Base-by-base conservation (phyloP, 192 early-diverging fungal genomes). In the Backusella sp. region DNA sequence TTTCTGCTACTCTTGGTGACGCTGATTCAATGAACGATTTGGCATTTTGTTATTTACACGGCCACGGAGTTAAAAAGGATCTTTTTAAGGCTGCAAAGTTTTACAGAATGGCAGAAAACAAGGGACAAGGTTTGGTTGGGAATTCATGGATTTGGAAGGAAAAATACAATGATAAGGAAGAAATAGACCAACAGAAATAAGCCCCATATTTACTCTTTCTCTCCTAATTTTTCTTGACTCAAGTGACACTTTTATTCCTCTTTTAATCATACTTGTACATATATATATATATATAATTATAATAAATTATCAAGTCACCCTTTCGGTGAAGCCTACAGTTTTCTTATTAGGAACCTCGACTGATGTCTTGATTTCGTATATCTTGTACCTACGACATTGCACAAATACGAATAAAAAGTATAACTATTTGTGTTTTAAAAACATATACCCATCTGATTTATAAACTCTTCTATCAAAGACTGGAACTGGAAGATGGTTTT, bases 141-240 rank as follows among this genome's bases (percentile, higher is more conserved):
- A 94, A 92, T 52, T 92, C 91, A 49, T 94, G 93, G 93, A 94
- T 94, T 35, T 94, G 88, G 77, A 94, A 94, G 75, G 86, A 89
- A 39, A 94, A 94, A 72, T 94, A 92, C 73, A 88, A 92, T 75
- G 79, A 71, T 7, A 42, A 35, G n/a, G 66, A 44, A 44, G 42
- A 44, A 44, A 67, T n/a, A 23, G 35, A 32, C 37, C 7, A 17
- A 36, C 7, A 68, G 12, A 9, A 68, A 67, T 67, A 67, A 11
- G 37, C 1, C 2, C 2, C 9, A 39, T 11, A 3, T 39, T 11
- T 11, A 39, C 37, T 8, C 37, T 12, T 39, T 39, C 11, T 39
- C 37, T 39, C 9, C 11, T 11, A 39, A 32, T 32, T 32, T 32
- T 32, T 32, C 32, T 32, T 2, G 32, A 32, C 32, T 32, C 32